phyloP scores from a whole-genome alignment of 306 rosid species.

The Begonia loranthoides region DNA sequence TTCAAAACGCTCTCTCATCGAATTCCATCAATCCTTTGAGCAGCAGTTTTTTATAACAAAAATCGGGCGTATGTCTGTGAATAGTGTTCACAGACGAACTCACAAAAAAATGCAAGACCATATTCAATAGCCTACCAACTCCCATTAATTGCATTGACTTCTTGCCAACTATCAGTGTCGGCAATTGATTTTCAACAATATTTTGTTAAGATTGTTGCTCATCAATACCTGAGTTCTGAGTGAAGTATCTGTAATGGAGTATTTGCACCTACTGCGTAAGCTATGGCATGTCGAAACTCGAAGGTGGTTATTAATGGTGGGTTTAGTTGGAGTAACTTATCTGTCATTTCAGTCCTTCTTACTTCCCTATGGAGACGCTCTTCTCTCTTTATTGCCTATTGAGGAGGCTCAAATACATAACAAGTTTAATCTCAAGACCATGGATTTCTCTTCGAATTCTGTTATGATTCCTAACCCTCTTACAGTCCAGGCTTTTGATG shows the following conservation, averaged over 20 bases:
- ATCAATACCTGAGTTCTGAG: constrained; percentile 9
- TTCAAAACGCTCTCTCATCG: no score
- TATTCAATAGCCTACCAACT: no score
- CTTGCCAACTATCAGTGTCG: no score
- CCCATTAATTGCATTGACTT: no score
- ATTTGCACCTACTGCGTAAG: constrained; percentile 21
- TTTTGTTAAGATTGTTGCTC: constrained; percentile 7
- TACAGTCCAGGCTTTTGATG: constrained; percentile 23
- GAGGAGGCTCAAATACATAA: constrained; percentile 6
- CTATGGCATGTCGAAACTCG: constrained; percentile 25
- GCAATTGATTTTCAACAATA: no score
- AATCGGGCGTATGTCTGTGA: no score
- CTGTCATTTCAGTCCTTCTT: constrained; percentile 55
- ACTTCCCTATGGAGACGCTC: constrained; percentile 55
- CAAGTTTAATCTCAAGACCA: constrained; percentile 7
- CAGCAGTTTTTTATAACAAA: no score
- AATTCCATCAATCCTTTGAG: no score
- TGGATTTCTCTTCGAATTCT: constrained; percentile 30
- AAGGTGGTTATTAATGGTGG: constrained; percentile 48
- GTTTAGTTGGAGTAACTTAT: constrained; percentile 43
- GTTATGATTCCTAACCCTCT: constrained; percentile 32
- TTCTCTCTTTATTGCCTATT: constrained; percentile 39
- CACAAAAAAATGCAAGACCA: no score
- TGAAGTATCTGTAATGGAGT: constrained; percentile 16
- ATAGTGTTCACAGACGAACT: no score